phyloP scores from a whole-genome alignment of 768 basidiomycete genomes.

The Leccinum disarticulatum region DNA sequence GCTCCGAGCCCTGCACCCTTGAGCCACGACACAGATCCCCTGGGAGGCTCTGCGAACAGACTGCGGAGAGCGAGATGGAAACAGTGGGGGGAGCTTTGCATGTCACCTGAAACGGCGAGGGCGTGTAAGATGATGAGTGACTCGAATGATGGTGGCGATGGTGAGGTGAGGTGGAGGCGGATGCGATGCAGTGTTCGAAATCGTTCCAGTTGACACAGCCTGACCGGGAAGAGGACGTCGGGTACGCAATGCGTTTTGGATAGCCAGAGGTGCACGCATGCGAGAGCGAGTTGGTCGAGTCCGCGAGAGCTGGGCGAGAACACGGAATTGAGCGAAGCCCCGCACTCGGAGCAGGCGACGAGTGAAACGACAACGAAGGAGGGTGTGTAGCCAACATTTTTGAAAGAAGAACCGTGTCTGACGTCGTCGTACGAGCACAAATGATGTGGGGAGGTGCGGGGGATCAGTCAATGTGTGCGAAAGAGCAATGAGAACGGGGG shows the following conservation, averaged over 20 bases:
- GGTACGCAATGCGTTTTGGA: constrained; percentile 15
- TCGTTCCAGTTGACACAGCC: constrained; percentile 11
- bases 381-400: constrained; percentile 22
- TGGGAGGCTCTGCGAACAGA: constrained; percentile 23
- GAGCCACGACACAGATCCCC: constrained; percentile 1
- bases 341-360: not conserved
- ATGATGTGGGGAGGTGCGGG: constrained; percentile 4
- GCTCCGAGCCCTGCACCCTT: constrained; percentile 9
- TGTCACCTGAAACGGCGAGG: constrained; percentile 23
- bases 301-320: constrained; percentile 23
- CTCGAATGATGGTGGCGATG: constrained; percentile 9
- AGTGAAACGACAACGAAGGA: constrained; percentile 3
- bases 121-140: not conserved
- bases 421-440: constrained; percentile 9
- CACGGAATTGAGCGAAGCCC: not conserved
- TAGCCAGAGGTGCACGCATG: constrained; percentile 2
- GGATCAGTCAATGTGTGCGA: constrained; percentile 11
- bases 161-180: not conserved
- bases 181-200: constrained; percentile 2
- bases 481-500: constrained; percentile 7
- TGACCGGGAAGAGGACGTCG: constrained; percentile 20
- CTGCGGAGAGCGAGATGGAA: constrained; percentile 38
- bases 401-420: not conserved
- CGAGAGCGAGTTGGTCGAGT: constrained; percentile 27
- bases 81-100: constrained; percentile 40